Base-by-base conservation (phyloP, 2,329 filamentous ascomycete genomes). In the Alternaria ventricosa region DNA sequence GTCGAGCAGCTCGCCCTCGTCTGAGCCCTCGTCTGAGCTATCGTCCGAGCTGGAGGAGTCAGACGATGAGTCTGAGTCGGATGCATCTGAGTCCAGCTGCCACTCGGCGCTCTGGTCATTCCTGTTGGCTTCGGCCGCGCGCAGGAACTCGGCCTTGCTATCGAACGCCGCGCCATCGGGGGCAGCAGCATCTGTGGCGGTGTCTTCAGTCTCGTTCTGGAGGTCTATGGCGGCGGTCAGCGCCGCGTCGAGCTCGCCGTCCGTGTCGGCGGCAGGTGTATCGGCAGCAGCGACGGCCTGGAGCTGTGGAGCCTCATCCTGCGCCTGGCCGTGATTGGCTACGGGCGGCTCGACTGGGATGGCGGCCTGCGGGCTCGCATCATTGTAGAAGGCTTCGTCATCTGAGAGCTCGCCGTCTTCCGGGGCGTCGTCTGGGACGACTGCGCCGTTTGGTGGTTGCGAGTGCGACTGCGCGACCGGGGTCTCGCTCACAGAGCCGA, bases 61-160 rank as follows among this genome's bases (percentile, higher is more conserved):
- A 10, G 74, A 77, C 28, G 75, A 77, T 3, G 84, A 82, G 55
- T 87, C 86, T 43, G 86, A 87, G 65, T 90, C 87, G 3, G 88
- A 89, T 22, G 84, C 82, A n/a, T 86, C 86, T 23, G 87, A 86
- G 68, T 88, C 86, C 54, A 86, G 84, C 61, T 97, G 93, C 92
- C 93, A 98, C 79, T 97, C 94, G 4, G 91, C 90, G 47, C 91
- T 84, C 57, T 84, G 80, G 49, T 84, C 82, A 30, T 79, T 82
- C 56, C 83, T 82, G 68, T 83, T 84, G 11, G 79, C 81, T 56
- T 80, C 78, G 15, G 80, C 84, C 11, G 80, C 81, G 53, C 78
- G 78, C 61, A 83, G 70, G 64, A 85, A 85, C 22, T 84, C 83
- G 43, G 75, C 72, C 57, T 77, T 77, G 66, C 68, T 69, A 50